Evolutionary conservation across 2,329 filamentous ascomycete species (phyloP), one percentile per base, ranked within the genome.

Genomic region (Fusarium miscanthi): DNA sequence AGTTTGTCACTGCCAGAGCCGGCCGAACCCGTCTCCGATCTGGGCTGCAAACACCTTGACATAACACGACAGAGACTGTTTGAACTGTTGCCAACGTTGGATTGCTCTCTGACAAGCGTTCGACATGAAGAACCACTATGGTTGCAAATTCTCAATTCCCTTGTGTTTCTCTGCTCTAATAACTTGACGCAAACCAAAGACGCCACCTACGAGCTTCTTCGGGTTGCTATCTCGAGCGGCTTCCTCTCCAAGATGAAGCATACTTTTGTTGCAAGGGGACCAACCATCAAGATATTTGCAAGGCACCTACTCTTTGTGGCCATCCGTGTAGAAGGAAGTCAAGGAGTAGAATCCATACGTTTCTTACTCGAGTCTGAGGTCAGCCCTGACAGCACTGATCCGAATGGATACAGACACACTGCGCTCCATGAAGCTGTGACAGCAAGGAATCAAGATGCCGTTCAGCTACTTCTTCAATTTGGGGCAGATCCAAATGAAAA

Each of bases 101-200:
- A 17, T 6, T 0, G 14, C 4, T 13, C 25, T 23, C 0, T 11
- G 2, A 1, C 1, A 6, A 4, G 2, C 0, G 0, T 5, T 0
- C 10, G 1, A 30, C 1, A 19, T 0, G 6, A 25, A 11, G 33
- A 27, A 4, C 25, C 38, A 4, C 2, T 9, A 1, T 60, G 40
- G 56, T 4, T 61, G 3, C 11, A 27, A 14, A 1, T 21, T 0
- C 31, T 64, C 30, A 21, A 38, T 11, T 40, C 33, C 1, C n/a
- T 53, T 0, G 33, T 53, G 9, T 53, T 53, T 13, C 40, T 64
- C 4, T 48, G 14, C 1, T 41, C 48, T 0, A 64, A 64, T 2
- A 33, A 37, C 6, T 0, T 46, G 27, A 17, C 4, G 4, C 1
- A 0, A 21, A 0, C 5, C 6, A 1, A 6, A 1, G 2, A 5